phyloP scores from a whole-genome alignment of 164 flowering plant genomes.

The Kalanchoe fedtschenkoi region DNA sequence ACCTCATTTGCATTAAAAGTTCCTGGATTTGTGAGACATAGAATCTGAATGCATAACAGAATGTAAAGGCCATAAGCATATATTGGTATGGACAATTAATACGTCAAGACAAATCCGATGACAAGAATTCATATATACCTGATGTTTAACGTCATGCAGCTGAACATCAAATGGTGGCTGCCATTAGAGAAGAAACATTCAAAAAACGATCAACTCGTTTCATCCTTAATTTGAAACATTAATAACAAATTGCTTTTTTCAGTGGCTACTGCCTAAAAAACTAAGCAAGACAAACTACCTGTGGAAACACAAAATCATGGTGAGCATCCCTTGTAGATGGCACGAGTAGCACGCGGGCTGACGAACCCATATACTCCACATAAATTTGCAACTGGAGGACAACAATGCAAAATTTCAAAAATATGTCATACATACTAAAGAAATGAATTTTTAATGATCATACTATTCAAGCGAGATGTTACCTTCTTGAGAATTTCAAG shows the following conservation, averaged over 20 bases:
- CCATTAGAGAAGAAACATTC: conserved; percentile 12
- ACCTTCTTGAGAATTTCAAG: conserved; percentile 71
- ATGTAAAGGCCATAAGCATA: neutral
- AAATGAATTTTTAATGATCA: neutral
- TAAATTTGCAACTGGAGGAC: conserved; percentile 70
- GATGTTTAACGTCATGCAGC: conserved; percentile 37
- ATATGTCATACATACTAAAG: neutral
- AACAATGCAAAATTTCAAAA: conserved; percentile 4
- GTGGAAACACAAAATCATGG: conserved; percentile 95
- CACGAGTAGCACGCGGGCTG: conserved; percentile 63
- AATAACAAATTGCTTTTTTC: neutral
- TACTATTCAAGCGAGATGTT: conserved; percentile 5
- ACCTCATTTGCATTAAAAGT: conserved; percentile 76
- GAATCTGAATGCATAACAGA: conserved; percentile 35
- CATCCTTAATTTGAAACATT: neutral
- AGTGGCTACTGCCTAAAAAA: neutral
- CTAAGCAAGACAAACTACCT: conserved; percentile 32
- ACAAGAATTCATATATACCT: conserved; percentile 33
- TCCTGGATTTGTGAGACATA: conserved; percentile 70
- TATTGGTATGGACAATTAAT: neutral
- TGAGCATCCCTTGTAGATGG: conserved; percentile 88
- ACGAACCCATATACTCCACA: conserved; percentile 69
- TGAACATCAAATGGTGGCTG: conserved; percentile 75
- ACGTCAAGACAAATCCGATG: neutral
- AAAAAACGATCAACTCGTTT: neutral